phyloP scores from a whole-genome alignment of 2,329 filamentous ascomycete species.

The Intubia oerlemansii region DNA sequence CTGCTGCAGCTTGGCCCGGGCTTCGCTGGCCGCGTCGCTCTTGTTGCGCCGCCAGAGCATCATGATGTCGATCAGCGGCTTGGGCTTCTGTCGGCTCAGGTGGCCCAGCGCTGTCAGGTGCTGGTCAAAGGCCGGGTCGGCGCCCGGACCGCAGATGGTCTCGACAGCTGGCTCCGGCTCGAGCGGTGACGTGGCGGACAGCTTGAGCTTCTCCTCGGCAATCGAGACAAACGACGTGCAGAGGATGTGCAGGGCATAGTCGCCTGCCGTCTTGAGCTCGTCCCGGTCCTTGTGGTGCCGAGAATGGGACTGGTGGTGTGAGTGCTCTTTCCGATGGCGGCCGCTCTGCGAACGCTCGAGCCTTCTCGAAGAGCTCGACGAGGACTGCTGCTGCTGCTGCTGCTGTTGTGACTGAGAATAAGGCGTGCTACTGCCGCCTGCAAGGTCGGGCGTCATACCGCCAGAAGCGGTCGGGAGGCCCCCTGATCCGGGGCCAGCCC shows the following conservation, averaged over 20 bases:
- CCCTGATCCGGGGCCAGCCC: too few species aligned
- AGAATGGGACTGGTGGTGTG: conserved; percentile 56
- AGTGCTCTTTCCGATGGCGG: conserved; percentile 50
- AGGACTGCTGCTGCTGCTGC: too few species aligned
- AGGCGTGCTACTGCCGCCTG: conserved; percentile 12
- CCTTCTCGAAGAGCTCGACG: too few species aligned
- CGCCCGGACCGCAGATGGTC: conserved; percentile 71
- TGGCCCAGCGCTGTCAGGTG: conserved; percentile 83
- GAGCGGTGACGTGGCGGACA: conserved; percentile 60
- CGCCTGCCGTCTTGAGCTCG: conserved; percentile 75
- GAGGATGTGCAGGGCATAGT: conserved; percentile 89
- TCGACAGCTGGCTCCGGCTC: conserved; percentile 74
- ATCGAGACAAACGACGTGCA: conserved; percentile 95
- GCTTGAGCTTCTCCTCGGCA: conserved; percentile 88
- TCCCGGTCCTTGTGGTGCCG: conserved; percentile 51
- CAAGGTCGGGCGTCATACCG: too few species aligned
- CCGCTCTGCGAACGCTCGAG: conserved; percentile 38
- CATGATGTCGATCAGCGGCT: conserved; percentile 85
- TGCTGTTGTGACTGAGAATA: conserved; percentile 22
- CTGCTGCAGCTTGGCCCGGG: conserved; percentile 35
- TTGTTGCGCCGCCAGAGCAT: conserved; percentile 98
- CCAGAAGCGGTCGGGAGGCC: too few species aligned
- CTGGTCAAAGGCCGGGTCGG: conserved; percentile 80
- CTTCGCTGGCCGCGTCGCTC: conserved; percentile 65
- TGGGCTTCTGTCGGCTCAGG: conserved; percentile 84